Base-by-base conservation (phyloP, 2,329 filamentous ascomycete species). In the Diaporthe sp. region DNA sequence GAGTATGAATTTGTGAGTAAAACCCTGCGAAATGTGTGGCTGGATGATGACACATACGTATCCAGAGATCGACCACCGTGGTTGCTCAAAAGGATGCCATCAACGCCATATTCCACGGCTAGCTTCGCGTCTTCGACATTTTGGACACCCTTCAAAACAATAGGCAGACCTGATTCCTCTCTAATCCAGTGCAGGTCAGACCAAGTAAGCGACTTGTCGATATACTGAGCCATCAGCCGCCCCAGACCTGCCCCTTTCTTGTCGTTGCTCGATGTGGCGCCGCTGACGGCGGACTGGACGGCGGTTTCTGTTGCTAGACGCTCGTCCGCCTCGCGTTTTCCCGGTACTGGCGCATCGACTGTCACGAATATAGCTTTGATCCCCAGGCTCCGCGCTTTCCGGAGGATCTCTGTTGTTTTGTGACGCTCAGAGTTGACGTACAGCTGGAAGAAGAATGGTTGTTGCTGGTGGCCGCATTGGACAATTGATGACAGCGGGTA, bases 81-180 rank as follows among this genome's bases (percentile, higher is more conserved):
- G 47, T 77, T 77, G 20, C 67, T 73, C 34, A 77, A 20, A 1
- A 76, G 47, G 8, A 77, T 75, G 8, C 73, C 76, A 13, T 76
- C 71, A 2, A 70, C 51, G 0, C 88, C 89, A 72, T 85, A 81
- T 60, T 87, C 81, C 72, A 88, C 85, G 0, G 90, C 89, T 51
- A 85, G 79, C 20, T 84, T 85, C 0, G 90, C 90, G 79, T 92
- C 90, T 39, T 88, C 88, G 0, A 88, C 89, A 28, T 84, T 87
- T 83, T 90, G 90, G 3, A 91, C 85, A 0, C 90, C 90, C 80
- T 91, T 91, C 39, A 91, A 77, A 71, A 90, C 87, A n/a, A 91
- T 84, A 0, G 89, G 89, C 9, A 90, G 83, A 25, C 85, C 81
- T 2, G 81, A 81, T 15, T 87, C 84, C 72, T 84, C 78, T 53